Base-by-base conservation (phyloP, 805 yeast species). In the Cyberlindnera mycetangii region DNA sequence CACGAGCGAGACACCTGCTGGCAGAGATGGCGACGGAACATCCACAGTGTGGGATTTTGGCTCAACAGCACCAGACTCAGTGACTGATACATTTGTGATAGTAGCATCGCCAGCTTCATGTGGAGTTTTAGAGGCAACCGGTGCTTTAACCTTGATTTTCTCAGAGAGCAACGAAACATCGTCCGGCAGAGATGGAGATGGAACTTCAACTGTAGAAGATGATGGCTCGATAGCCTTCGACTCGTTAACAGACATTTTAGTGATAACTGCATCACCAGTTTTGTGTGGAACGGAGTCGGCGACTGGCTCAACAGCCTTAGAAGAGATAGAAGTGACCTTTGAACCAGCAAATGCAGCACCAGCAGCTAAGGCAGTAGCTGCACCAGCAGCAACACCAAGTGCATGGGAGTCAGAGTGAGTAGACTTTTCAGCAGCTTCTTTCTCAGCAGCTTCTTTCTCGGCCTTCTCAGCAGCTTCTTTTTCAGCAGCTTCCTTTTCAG, bases 351-450 rank as follows among this genome's bases (percentile, higher is more conserved):
- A 37, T 12, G 51, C 45, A n/a, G 45, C 42, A n/a, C 45, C 49
- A 35, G 39, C 45, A 28, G 52, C 41, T 34, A 49, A 45, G 32
- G 50, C 53, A 31, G 49, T 48, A 40, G 53, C 48, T 24, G 48
- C 47, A 41, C 51, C 47, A 24, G 48, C 42, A 16, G 32, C 39
- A 18, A 41, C 43, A 33, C 37, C 45, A 11, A 35, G 39, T 7
- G 38, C 44, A 7, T 22, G 19, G 15, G 40, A 37, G 22, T 16
- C 37, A 12, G 41, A 24, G 24, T 44, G 25, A 2, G 38, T 47
- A 10, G 32, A 30, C 4, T n/a, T n/a, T 18, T 15, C 32, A 30
- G 16, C 18, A 9, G 42, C 35, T 20, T 25, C 32, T 34, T 45
- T 42, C 36, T 35, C 37, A 18, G 40, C 42, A 27, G 39, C 36